phyloP scores from a whole-genome alignment of 2,329 filamentous ascomycete species.

The Cucurbitaria berberidis region DNA sequence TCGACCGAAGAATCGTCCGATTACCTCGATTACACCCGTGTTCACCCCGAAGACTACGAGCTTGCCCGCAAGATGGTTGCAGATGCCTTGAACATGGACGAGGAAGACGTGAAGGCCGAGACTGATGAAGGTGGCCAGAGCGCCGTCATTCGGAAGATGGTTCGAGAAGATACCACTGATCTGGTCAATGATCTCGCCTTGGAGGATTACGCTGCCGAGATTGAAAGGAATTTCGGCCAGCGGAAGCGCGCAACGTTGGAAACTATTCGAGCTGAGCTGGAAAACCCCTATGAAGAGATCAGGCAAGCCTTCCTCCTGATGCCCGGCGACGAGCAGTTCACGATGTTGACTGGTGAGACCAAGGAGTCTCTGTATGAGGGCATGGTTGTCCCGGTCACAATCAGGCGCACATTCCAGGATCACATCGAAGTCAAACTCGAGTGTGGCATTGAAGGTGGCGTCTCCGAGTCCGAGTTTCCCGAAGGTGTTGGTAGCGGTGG shows the following conservation, averaged over 20 bases:
- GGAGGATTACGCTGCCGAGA: constrained; percentile 95
- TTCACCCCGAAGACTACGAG: constrained; percentile 98
- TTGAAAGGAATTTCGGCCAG: constrained; percentile 91
- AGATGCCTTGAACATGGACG: constrained; percentile 92
- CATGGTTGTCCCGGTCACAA: constrained; percentile 90
- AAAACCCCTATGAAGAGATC: constrained; percentile 92
- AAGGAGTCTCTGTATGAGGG: constrained; percentile 80
- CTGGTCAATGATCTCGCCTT: constrained; percentile 95
- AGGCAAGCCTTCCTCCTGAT: constrained; percentile 78
- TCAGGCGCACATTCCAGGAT: constrained; percentile 87
- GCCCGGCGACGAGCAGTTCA: constrained; percentile 81
- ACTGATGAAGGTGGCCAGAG: constrained; percentile 87
- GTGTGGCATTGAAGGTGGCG: constrained; percentile 88
- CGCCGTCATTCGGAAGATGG: constrained; percentile 92
- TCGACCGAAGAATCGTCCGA: constrained; percentile 81
- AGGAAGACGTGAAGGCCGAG: constrained; percentile 96
- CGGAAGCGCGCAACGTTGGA: constrained; percentile 95
- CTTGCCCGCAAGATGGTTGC: constrained; percentile 98
- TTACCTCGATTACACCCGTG: constrained; percentile 93
- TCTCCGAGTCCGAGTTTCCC: constrained; percentile 82
- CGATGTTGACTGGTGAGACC: constrained; percentile 95
- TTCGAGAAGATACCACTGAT: constrained; percentile 91
- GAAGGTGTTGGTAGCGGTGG: constrained; percentile 63
- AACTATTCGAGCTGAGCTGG: constrained; percentile 91
- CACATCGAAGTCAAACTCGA: constrained; percentile 94